A percentile compares a stretch with the other conserved stretches of the same genome.
Conservation (phyloP, 176 grass and related monocot species). For the Triticum urartu region DNA sequence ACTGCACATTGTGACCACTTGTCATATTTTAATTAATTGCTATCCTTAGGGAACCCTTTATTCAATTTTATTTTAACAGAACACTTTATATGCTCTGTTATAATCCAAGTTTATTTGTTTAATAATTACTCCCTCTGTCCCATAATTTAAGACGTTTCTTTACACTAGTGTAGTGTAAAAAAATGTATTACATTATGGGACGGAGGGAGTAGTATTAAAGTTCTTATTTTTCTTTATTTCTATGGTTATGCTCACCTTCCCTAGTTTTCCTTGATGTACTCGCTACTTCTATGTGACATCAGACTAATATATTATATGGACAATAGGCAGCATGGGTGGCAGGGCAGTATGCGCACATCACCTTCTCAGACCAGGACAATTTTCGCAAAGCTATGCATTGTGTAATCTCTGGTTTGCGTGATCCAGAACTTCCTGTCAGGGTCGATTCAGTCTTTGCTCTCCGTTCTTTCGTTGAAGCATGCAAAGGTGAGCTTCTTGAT, state of each 20-base stretch:
- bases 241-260: background rate
- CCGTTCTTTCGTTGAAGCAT: constrained; percentile 95
- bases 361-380: constrained; percentile 68
- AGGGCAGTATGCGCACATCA: constrained; percentile 91
- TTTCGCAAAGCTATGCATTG: constrained; percentile 75
- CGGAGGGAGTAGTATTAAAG: background rate
- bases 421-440: constrained; percentile 85
- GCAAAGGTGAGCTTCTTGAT: constrained; percentile 55
- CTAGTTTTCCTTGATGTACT: background rate
- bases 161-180: no score
- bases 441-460: constrained; percentile 98
- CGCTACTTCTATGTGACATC: background rate
- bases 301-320: constrained; percentile 16
- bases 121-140: background rate
- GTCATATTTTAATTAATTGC: background rate
- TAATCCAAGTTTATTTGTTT: background rate
- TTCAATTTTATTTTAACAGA: background rate
- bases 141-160: no score
- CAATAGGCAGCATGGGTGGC: constrained; percentile 93
- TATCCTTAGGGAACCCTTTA: background rate
- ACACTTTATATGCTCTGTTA: background rate
- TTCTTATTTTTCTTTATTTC: background rate
- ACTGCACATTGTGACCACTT: background rate
- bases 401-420: constrained; percentile 80
- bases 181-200: no score